Conservation (phyloP, 176 grass and related monocot species). For the Typha latifolia region DNA sequence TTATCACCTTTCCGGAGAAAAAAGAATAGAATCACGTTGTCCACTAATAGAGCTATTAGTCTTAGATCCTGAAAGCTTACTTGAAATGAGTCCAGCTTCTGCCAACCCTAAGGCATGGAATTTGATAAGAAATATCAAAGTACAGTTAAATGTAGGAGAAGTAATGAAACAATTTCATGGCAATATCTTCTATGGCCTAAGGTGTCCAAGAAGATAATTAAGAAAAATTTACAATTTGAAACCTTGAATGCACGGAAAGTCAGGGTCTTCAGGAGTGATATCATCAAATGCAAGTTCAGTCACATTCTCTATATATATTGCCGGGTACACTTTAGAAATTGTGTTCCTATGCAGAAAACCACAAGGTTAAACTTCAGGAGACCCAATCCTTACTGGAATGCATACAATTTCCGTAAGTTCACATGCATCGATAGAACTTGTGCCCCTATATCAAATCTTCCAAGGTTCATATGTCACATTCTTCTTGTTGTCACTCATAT, state of each 20-base stretch:
- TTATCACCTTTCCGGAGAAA: conserved; percentile 64
- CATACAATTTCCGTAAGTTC: no score
- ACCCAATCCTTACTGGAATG: not conserved
- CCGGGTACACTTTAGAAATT: conserved; percentile 89
- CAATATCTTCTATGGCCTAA: not conserved
- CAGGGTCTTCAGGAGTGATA: conserved; percentile 67
- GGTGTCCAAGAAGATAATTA: conserved; percentile 12
- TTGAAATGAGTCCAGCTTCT: conserved; percentile 84
- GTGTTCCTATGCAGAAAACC: conserved; percentile 47
- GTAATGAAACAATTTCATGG: not conserved
- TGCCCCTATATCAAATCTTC: no score
- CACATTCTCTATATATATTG: conserved; percentile 92
- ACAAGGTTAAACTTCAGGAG: not conserved
- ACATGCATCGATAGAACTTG: no score
- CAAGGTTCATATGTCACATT: no score
- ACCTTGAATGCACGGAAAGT: conserved; percentile 95
- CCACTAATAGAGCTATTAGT: conserved; percentile 26
- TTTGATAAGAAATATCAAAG: not conserved
- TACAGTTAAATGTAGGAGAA: not conserved
- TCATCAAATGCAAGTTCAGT: conserved; percentile 97
- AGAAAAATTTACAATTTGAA: conserved; percentile 9
- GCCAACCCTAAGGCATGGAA: conserved; percentile 54
- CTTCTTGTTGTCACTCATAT: no score
- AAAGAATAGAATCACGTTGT: conserved; percentile 40
- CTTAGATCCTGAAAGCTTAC: conserved; percentile 67